Base-by-base conservation (phyloP, 192 early-diverging fungal species). In the Geranomyces michiganensis region DNA sequence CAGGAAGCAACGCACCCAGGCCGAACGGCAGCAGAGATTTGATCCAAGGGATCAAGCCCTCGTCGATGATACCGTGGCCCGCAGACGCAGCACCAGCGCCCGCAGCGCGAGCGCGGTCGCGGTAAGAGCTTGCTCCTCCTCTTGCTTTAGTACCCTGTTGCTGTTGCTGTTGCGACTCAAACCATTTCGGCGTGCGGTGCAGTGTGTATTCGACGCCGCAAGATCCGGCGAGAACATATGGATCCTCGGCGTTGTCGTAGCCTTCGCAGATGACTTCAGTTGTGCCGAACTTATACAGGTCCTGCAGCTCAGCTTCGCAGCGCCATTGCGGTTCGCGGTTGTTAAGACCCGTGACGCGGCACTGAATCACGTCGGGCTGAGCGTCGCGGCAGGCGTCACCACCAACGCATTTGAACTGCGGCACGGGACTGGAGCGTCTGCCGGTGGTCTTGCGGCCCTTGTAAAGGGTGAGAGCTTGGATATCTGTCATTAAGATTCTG, bases 211-310 rank as follows among this genome's bases (percentile, higher is more conserved):
- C 80, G 1, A 84, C 71, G 10, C 78, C 79, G 55, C 82, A 84
- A 0, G 76, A 78, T 46, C 71, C 68, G 3, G 56, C 76, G 5
- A 84, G 49, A 14, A 84, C 66, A 45, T 84, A 81, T 24, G 72
- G 70, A 60, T 84, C 82, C 21, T 82, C 77, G 13, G 59, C 55
- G 56, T 78, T 53, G 22, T 58, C 56, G 53, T 80, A 84, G 29
- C 82, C 82, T 63, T 84, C 82, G 63, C 82, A 84, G 19, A 68
- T 70, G 19, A 84, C 82, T 19, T 67, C 75, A 21, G 82, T 84
- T 8, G 64, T 68, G 32, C 82, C 78, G 13, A 84, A 65, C 13
- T 67, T 59, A 58, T 76, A 78, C 45, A 60, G 27, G 45, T 80
- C 68, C 32, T 81, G 76, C 48, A 84, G 48, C 64, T 84, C 78